phyloP scores from a whole-genome alignment of 2,329 filamentous ascomycete species.

The Didymella keratinophila region DNA sequence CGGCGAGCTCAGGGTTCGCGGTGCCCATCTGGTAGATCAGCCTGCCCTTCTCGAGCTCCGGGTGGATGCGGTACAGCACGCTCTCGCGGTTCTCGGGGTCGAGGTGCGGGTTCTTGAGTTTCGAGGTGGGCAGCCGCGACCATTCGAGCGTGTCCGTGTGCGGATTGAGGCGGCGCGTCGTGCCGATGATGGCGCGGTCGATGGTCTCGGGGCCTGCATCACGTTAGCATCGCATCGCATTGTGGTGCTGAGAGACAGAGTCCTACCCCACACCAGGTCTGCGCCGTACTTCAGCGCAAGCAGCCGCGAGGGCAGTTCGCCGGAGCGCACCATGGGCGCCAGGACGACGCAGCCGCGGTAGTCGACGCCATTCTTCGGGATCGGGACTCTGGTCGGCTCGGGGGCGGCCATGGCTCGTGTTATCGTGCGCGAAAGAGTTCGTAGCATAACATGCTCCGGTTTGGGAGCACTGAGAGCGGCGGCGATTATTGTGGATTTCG shows the following conservation, averaged over 20 bases:
- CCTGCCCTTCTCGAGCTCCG: slow-evolving; percentile 74
- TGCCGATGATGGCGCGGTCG: slow-evolving; percentile 89
- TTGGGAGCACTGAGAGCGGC: neutral
- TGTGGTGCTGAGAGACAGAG: neutral
- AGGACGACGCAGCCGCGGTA: slow-evolving; percentile 94
- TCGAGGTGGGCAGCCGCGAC: slow-evolving; percentile 76
- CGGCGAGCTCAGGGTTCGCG: slow-evolving; percentile 80
- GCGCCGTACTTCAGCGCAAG: slow-evolving; percentile 93
- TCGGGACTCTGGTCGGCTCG: slow-evolving; percentile 70
- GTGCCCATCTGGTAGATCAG: slow-evolving; percentile 95
- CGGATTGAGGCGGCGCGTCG: slow-evolving; percentile 77
- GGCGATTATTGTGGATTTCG: slow-evolving; percentile 3
- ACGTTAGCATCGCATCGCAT: neutral
- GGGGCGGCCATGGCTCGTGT: slow-evolving; percentile 43
- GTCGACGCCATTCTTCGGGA: slow-evolving; percentile 87
- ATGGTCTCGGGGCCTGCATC: slow-evolving; percentile 84
- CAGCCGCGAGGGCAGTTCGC: slow-evolving; percentile 89
- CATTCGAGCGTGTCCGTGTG: slow-evolving; percentile 84
- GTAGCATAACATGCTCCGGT: slow-evolving; percentile 51
- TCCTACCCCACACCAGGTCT: slow-evolving; percentile 93
- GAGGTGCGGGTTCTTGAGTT: slow-evolving; percentile 65
- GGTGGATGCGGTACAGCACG: slow-evolving; percentile 85
- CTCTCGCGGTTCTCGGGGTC: slow-evolving; percentile 64
- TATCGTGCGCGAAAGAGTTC: slow-evolving; percentile 39
- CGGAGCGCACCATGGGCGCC: slow-evolving; percentile 97